Evolutionary conservation across 2,329 filamentous ascomycete species (phyloP).

Genomic region (Pseudogymnoascus sp.): DNA sequence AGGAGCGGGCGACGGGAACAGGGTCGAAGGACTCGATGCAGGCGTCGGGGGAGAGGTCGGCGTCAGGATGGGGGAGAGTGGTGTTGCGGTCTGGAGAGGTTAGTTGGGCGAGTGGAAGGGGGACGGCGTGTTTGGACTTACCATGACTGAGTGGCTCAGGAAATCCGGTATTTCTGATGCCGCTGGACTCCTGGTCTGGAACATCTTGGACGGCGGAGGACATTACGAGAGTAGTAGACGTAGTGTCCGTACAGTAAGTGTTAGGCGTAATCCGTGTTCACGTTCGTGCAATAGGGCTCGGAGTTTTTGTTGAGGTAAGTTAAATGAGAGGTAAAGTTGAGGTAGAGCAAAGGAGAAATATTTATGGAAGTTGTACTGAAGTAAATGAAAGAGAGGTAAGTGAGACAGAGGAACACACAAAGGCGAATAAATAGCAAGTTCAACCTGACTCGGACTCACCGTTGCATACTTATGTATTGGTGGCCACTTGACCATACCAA

Average conservation of each 20-base stretch:
- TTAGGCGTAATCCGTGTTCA: not conserved
- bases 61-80: constrained; percentile 53
- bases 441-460: not conserved
- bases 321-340: not conserved
- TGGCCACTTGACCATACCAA: not conserved
- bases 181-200: not conserved
- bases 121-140: constrained; percentile 12
- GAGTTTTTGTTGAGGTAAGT: not conserved
- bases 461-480: not conserved
- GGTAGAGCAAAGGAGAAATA: not conserved
- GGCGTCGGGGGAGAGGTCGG: constrained; percentile 47
- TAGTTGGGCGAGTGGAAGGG: not conserved
- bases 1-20: constrained; percentile 33
- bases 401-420: not conserved
- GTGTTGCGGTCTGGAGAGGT: constrained; percentile 42
- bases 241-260: not conserved
- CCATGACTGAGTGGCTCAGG: constrained; percentile 26
- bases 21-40: constrained; percentile 48
- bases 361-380: not conserved
- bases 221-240: not conserved
- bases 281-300: too few relatives aligned
- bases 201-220: not conserved
- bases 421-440: not conserved
- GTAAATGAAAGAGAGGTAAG: not conserved
- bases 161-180: constrained; percentile 32